phyloP scores from a whole-genome alignment of 805 yeast genomes.

The Ogataea polymorpha region DNA sequence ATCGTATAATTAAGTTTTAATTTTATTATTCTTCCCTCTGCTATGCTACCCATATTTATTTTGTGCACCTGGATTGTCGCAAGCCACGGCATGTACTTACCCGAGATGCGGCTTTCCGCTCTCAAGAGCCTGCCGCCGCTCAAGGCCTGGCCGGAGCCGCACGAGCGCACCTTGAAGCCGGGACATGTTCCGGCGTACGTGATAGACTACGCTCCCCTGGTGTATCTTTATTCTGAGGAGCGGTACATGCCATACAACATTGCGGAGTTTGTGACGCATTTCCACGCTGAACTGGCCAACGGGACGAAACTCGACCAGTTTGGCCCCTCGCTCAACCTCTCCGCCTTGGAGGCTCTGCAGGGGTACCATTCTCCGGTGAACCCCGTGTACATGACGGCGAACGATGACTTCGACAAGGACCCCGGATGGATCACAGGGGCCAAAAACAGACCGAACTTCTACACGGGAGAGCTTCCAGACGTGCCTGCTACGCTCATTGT shows the following conservation, averaged over 20 bases:
- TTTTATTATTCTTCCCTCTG: not conserved
- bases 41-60: not conserved
- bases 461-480: slow-evolving; percentile 64
- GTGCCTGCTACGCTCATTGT: slow-evolving; percentile 83
- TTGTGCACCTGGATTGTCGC: not conserved
- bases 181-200: slow-evolving; percentile 68
- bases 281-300: slow-evolving; percentile 51
- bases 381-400: slow-evolving; percentile 58
- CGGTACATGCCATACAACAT: slow-evolving; percentile 81
- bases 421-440: slow-evolving; percentile 87
- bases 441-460: slow-evolving; percentile 61
- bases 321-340: slow-evolving; percentile 24
- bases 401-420: slow-evolving; percentile 63
- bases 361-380: slow-evolving; percentile 26
- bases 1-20: not conserved
- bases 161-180: slow-evolving; percentile 38
- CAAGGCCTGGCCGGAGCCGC: slow-evolving; percentile 28
- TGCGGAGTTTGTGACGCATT: slow-evolving; percentile 61
- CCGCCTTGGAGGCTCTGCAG: slow-evolving; percentile 37
- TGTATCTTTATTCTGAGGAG: slow-evolving; percentile 88
- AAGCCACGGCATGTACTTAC: not conserved
- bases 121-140: slow-evolving; percentile 37
- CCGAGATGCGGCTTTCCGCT: not conserved
- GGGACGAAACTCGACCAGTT: slow-evolving; percentile 39
- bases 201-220: slow-evolving; percentile 67